These are phyloP conservation scores for Caryopteris hybrid DNA, from an alignment of 305 asterid genomes.

Conservation along the genomic window DNA sequence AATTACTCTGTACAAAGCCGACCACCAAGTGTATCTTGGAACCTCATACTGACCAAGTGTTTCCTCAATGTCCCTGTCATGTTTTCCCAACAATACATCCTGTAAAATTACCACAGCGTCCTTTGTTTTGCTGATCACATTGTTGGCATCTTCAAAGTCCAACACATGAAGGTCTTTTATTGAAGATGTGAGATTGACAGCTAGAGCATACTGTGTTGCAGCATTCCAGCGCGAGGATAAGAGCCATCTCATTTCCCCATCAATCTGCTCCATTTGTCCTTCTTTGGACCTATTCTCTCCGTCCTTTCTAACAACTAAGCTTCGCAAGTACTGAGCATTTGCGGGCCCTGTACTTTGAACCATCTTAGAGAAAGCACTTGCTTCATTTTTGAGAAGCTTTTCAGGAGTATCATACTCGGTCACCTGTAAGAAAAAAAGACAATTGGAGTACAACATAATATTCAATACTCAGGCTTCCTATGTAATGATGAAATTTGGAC, in stretches of 20 bases:
- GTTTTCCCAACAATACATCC: conserved; percentile 57
- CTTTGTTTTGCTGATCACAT: conserved; percentile 44
- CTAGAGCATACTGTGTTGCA: conserved; percentile 52
- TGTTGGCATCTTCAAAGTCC: conserved; percentile 29
- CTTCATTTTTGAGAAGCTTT: conserved; percentile 49
- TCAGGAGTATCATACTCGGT: conserved; percentile 70
- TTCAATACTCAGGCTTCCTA: background rate
- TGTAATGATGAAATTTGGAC: background rate
- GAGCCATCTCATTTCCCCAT: conserved; percentile 33
- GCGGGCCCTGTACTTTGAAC: conserved; percentile 84
- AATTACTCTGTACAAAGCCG: conserved; percentile 52
- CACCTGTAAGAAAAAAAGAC: conserved; percentile 37
- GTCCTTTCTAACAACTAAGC: conserved; percentile 41
- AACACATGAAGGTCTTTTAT: conserved; percentile 39
- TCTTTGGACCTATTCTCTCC: conserved; percentile 16
- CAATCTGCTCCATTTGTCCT: conserved; percentile 16
- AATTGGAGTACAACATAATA: background rate
- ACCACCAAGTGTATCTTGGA: conserved; percentile 61
- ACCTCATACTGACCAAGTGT: conserved; percentile 47
- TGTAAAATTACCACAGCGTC: conserved; percentile 58
- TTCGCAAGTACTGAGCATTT: conserved; percentile 64
- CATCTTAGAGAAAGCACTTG: conserved; percentile 64
- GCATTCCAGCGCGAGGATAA: conserved; percentile 58
- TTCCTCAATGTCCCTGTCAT: conserved; percentile 45
- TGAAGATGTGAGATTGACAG: conserved; percentile 43